These are phyloP conservation scores for Mesotaenium endlicherianum DNA, from an alignment of 139 green algal genomes.

Conservation along the genomic window DNA sequence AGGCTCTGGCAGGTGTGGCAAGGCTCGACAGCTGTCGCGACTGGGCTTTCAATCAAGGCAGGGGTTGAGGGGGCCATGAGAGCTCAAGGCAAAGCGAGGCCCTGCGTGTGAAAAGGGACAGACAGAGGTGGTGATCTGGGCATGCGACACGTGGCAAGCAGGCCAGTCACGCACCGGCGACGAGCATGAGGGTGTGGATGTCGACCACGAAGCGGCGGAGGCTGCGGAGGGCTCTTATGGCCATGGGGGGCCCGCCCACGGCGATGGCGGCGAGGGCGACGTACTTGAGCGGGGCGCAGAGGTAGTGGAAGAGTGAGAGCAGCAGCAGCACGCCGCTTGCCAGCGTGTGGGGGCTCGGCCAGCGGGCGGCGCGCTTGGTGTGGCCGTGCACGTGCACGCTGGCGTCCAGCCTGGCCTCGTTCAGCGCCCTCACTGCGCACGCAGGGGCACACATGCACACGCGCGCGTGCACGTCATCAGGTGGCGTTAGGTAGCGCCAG, in stretches of 20 bases:
- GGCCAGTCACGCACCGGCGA: constrained; percentile 35
- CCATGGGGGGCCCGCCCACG: constrained; percentile 53
- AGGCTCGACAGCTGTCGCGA: no score
- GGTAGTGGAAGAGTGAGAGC: constrained; percentile 62
- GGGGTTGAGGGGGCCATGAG: no score
- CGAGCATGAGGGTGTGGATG: constrained; percentile 65
- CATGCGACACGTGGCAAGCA: no score
- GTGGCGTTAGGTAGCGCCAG: not conserved
- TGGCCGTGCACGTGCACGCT: constrained; percentile 40
- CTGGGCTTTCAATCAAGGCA: no score
- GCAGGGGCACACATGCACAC: no score
- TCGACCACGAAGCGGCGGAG: constrained; percentile 59
- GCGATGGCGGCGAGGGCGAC: constrained; percentile 62
- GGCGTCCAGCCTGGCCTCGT: constrained; percentile 64
- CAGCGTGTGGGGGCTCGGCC: constrained; percentile 54
- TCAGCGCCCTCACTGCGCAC: constrained; percentile 61
- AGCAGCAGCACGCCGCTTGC: constrained; percentile 54
- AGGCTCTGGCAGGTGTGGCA: no score
- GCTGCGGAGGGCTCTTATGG: constrained; percentile 47
- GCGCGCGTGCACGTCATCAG: no score
- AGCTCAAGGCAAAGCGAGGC: no score
- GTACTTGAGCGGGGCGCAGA: constrained; percentile 53
- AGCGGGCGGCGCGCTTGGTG: not conserved
- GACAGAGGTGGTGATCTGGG: no score
- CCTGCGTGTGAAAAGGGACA: no score